Evolutionary conservation across 768 basidiomycete genomes (phyloP), one percentile per base, ranked within the genome.

Genomic region (Suillus weaverae): DNA sequence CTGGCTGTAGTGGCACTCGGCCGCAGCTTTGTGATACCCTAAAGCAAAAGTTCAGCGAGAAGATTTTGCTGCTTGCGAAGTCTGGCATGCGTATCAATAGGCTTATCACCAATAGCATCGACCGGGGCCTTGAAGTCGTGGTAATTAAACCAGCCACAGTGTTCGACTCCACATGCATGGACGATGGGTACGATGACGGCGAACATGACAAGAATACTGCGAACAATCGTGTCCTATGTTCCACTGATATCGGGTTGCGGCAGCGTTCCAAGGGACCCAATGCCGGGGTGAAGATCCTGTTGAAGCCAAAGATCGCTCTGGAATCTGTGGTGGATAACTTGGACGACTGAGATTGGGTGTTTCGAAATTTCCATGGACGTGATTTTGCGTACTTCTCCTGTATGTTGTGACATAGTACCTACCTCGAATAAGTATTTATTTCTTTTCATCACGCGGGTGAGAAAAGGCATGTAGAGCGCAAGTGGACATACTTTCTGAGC

Each of bases 51-150:
- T 88, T 87, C 67, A 74, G 76, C 1, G 80, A 78, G 0, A 79
- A 80, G 16, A 75, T 88, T 32, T 69, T 70, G 18, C 70, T 76
- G 14, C 76, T 88, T 41, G 79, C 83, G 41, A 77, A 79, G 26
- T 71, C 79, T 6, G 84, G 86, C 2, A 76, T 83, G 63, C 78
- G 78, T 9, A 73, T 89, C 63, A 86, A 86, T 62, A 75, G 75
- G 67, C 73, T 76, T 35, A 62, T 76, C 2, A 67, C 72, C 10
- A 72, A 74, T 46, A 75, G 76, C 14, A 68, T 71, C 20, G 78
- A 74, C 1, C 78, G 72, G 0, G 76, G 74, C 1, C 70, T 76
- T 5, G 75, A 77, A 57, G 73, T 76, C 18, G 62, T 75, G 57
- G 69, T 74, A 0, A 62, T 76, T 9, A 62, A 54, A 10, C 73